Evolutionary conservation across 2,329 filamentous ascomycete species (phyloP).

Genomic region (Chrysoporthe puriensis): DNA sequence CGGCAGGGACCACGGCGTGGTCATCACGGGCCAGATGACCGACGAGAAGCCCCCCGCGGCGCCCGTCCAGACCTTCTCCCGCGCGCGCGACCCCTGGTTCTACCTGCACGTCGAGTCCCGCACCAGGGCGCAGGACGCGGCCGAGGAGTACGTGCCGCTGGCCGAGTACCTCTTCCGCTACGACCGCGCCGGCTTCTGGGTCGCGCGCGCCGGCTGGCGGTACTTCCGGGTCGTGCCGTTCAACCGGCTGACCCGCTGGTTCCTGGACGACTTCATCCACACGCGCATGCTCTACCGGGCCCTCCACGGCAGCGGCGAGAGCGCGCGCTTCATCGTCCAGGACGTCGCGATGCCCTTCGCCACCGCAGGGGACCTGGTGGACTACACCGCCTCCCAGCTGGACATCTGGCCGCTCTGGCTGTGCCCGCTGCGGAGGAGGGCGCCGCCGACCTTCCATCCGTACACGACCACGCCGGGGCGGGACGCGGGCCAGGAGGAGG

Average conservation of each 20-base stretch:
- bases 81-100: constrained; percentile 73
- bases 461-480: constrained; percentile 43
- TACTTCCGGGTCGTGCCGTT: constrained; percentile 71
- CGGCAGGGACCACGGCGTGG: constrained; percentile 62
- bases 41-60: constrained; percentile 50
- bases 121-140: constrained; percentile 32
- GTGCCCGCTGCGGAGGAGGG: constrained; percentile 55
- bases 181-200: constrained; percentile 77
- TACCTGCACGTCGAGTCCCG: constrained; percentile 68
- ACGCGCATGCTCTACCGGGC: constrained; percentile 76
- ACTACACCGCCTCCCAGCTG: constrained; percentile 55
- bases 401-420: constrained; percentile 65
- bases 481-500: constrained; percentile 32
- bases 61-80: constrained; percentile 56
- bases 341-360: constrained; percentile 64
- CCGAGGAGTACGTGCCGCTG: constrained; percentile 64
- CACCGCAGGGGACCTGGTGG: constrained; percentile 55
- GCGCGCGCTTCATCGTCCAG: constrained; percentile 68
- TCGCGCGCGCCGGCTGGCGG: constrained; percentile 65
- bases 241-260: constrained; percentile 66
- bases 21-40: constrained; percentile 66
- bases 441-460: constrained; percentile 59
- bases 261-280: constrained; percentile 73
- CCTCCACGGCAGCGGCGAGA: constrained; percentile 68
- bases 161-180: constrained; percentile 78